Conservation (phyloP, 306 rosid genomes). For the Vigna nakashimae region DNA sequence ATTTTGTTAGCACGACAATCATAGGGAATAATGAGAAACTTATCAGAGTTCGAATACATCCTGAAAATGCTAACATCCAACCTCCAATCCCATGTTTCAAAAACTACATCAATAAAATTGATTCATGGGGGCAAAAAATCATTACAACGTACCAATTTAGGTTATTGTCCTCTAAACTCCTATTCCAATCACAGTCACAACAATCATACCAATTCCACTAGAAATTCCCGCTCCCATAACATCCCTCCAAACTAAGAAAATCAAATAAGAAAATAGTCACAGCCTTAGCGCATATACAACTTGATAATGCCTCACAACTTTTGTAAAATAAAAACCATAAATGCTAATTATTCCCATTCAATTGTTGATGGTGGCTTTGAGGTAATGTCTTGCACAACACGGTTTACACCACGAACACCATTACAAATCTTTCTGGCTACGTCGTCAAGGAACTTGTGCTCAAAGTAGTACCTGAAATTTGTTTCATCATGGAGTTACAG, state of each 20-base stretch:
- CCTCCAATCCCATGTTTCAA: background rate
- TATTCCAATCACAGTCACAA: constrained; percentile 29
- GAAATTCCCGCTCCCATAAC: constrained; percentile 24
- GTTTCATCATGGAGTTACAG: constrained; percentile 28
- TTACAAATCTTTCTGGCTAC: constrained; percentile 90
- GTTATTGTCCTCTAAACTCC: constrained; percentile 29
- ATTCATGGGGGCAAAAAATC: constrained; percentile 32
- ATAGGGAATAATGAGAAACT: background rate
- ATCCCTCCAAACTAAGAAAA: constrained; percentile 36
- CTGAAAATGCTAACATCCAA: background rate
- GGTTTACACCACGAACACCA: constrained; percentile 86
- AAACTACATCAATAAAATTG: constrained; percentile 24
- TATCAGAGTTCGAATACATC: background rate
- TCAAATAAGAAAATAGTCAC: constrained; percentile 10
- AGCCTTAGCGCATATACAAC: constrained; percentile 43
- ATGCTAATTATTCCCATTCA: constrained; percentile 78
- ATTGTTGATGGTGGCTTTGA: constrained; percentile 99
- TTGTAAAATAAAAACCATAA: background rate
- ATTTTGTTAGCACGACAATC: background rate
- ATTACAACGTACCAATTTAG: constrained; percentile 12
- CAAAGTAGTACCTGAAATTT: constrained; percentile 81
- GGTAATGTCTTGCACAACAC: constrained; percentile 87
- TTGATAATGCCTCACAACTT: constrained; percentile 17
- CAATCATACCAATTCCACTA: constrained; percentile 20
- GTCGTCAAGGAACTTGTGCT: constrained; percentile 79